Conservation (phyloP, 768 basidiomycete species). For the Cystoderma amianthinum region DNA sequence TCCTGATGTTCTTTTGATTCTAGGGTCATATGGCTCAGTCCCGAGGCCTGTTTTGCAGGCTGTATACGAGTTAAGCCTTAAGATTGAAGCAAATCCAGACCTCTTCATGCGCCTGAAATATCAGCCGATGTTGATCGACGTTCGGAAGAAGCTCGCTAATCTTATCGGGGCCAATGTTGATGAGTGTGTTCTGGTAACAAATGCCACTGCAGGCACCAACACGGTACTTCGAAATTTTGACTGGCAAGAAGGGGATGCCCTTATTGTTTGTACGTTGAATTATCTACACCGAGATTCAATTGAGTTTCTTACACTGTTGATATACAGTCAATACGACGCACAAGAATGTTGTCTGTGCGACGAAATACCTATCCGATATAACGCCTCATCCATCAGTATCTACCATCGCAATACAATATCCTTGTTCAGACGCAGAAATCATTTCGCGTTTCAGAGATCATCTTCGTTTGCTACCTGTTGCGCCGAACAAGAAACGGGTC, state of each 20-base stretch:
- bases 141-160: constrained; percentile 40
- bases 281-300: constrained; percentile 14
- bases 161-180: constrained; percentile 43
- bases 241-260: constrained; percentile 61
- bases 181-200: constrained; percentile 55
- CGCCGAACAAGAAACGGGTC: constrained; percentile 43
- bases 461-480: constrained; percentile 22
- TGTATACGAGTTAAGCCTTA: constrained; percentile 29
- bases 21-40: constrained; percentile 56
- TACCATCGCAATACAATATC: constrained; percentile 46
- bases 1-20: neutral
- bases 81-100: constrained; percentile 51
- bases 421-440: constrained; percentile 47
- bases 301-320: constrained; percentile 8
- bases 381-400: constrained; percentile 45
- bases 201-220: constrained; percentile 60
- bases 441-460: constrained; percentile 31
- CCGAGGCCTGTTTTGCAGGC: constrained; percentile 44
- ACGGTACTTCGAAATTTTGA: constrained; percentile 62
- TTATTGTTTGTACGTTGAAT: constrained; percentile 48
- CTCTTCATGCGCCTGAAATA: constrained; percentile 37
- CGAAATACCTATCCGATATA: constrained; percentile 47
- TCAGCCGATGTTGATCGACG: constrained; percentile 24
- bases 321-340: constrained; percentile 38
- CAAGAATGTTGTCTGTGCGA: constrained; percentile 40